These are phyloP conservation scores for Astrothelium subdiscretum DNA, from an alignment of 495 filamentous ascomycete species.

Conservation along the genomic window DNA sequence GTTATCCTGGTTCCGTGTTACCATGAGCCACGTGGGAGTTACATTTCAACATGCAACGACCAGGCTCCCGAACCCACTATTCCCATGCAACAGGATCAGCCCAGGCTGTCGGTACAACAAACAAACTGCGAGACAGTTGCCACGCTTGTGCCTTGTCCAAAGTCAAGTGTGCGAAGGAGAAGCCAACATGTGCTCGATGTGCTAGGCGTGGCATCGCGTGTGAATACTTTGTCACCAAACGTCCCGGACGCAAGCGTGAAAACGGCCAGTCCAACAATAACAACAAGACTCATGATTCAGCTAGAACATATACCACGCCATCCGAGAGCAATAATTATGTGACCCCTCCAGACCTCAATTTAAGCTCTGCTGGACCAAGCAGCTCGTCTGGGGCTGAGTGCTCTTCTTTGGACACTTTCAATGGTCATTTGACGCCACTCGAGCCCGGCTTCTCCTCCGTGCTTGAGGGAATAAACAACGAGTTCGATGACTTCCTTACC, in stretches of 20 bases:
- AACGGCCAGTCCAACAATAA: not conserved
- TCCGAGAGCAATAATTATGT: not conserved
- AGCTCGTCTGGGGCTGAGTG: not conserved
- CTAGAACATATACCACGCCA: not conserved
- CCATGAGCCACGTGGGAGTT: not conserved
- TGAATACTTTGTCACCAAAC: constrained; percentile 45
- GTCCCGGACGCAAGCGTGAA: not conserved
- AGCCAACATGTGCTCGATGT: constrained; percentile 67
- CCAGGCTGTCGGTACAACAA: not conserved
- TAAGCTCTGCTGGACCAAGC: not conserved
- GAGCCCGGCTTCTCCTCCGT: not conserved
- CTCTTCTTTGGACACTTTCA: not conserved
- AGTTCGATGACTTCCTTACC: not conserved
- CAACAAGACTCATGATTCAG: not conserved
- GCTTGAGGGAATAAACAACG: not conserved
- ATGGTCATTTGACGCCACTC: not conserved
- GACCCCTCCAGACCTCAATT: not conserved
- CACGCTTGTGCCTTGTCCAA: constrained; percentile 31
- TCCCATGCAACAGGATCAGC: not conserved
- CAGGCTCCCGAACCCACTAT: not conserved
- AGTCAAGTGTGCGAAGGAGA: constrained; percentile 80
- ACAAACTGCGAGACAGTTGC: not conserved
- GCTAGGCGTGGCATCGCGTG: constrained; percentile 62
- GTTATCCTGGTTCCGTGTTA: not conserved
- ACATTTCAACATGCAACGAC: not conserved